Evolutionary conservation across 2,329 filamentous ascomycete species (phyloP).

Genomic region (Arthrinium puccinioides): DNA sequence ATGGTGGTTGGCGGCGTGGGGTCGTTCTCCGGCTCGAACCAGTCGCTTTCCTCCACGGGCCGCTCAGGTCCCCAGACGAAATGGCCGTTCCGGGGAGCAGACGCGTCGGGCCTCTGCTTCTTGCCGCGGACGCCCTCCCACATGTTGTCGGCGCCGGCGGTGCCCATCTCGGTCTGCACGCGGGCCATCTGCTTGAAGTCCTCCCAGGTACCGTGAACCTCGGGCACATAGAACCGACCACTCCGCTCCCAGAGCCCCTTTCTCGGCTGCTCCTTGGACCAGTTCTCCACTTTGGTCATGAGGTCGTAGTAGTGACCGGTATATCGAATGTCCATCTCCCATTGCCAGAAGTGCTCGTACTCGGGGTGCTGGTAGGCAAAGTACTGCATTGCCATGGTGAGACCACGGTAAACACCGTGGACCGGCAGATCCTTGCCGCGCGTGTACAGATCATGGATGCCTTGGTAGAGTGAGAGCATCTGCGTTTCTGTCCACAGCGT

Average conservation of each 20-base stretch:
- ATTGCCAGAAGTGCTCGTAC: slow-evolving; percentile 89
- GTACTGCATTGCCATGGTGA: slow-evolving; percentile 91
- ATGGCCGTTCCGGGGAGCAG: slow-evolving; percentile 39
- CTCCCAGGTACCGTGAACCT: slow-evolving; percentile 70
- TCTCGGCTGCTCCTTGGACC: slow-evolving; percentile 66
- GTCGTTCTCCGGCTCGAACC: slow-evolving; percentile 67
- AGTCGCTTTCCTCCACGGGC: slow-evolving; percentile 59
- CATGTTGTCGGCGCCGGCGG: slow-evolving; percentile 57
- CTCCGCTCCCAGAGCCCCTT: slow-evolving; percentile 80
- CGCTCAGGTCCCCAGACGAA: slow-evolving; percentile 80
- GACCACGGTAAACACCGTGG: slow-evolving; percentile 86
- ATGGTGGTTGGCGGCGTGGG: slow-evolving; percentile 63
- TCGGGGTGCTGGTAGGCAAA: slow-evolving; percentile 85
- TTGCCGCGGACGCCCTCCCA: slow-evolving; percentile 49
- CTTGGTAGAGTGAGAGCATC: slow-evolving; percentile 86
- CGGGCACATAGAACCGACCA: slow-evolving; percentile 69
- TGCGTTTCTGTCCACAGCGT: slow-evolving; percentile 92
- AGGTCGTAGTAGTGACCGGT: slow-evolving; percentile 80
- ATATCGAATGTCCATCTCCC: slow-evolving; percentile 91
- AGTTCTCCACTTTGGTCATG: slow-evolving; percentile 60
- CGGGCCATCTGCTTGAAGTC: slow-evolving; percentile 73
- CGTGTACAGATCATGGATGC: slow-evolving; percentile 69
- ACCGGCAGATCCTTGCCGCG: slow-evolving; percentile 64
- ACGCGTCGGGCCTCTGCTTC: slow-evolving; percentile 26
- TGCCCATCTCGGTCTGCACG: slow-evolving; percentile 66